A percentile compares a stretch with the other conserved stretches of the same genome.
Conservation (phyloP, 495 filamentous ascomycete species). For the Lophiostoma macrostomum region DNA sequence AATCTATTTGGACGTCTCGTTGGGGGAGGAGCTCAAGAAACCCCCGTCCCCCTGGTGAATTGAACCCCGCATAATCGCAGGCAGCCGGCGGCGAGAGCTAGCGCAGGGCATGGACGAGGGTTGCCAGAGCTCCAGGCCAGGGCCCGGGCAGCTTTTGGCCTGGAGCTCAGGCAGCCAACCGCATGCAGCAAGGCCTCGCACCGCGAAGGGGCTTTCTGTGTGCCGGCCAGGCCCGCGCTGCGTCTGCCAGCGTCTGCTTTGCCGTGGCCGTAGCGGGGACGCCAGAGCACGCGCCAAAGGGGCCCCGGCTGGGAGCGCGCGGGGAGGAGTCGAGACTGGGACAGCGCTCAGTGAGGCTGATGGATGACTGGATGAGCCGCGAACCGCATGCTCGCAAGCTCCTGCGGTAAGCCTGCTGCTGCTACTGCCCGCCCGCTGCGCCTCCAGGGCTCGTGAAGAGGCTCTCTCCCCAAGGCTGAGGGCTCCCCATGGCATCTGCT, state of each 20-base stretch:
- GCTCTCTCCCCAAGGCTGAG: neutral
- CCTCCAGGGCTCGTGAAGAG: conserved; percentile 9
- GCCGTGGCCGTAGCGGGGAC: no score
- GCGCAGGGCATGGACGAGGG: neutral
- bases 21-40: neutral
- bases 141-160: no score
- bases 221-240: no score
- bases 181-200: no score
- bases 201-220: no score
- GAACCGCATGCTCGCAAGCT: neutral
- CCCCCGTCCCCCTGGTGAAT: conserved; percentile 3
- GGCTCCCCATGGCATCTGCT: neutral
- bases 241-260: no score
- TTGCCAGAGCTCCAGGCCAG: no score
- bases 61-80: neutral
- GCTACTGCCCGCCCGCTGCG: conserved; percentile 9
- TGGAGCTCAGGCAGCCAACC: no score
- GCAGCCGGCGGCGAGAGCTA: neutral
- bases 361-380: conserved; percentile 3
- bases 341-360: conserved; percentile 3
- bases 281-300: no score
- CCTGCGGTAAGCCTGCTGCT: neutral
- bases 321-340: no score
- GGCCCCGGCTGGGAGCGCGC: no score
- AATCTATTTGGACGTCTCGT: conserved; percentile 12